These are phyloP conservation scores for Eragrostis tef DNA, from an alignment of 202 grass and related monocot genomes.

Conservation along the genomic window DNA sequence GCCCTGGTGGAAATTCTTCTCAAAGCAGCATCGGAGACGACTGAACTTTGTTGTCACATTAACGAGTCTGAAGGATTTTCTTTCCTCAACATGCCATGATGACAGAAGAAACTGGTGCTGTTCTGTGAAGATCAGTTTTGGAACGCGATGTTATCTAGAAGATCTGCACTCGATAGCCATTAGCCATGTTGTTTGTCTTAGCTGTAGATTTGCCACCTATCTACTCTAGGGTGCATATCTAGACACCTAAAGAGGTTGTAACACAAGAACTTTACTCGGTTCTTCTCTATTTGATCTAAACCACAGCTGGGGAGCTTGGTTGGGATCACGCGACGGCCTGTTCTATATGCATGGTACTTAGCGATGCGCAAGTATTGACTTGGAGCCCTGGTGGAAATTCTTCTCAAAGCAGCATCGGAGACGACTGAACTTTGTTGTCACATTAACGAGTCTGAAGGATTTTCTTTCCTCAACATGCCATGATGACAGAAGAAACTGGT, in stretches of 20 bases:
- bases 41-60: not conserved
- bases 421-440: slow-evolving; percentile 1
- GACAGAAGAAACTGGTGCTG: not conserved
- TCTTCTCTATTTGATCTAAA: slow-evolving; percentile 47
- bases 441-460: not conserved
- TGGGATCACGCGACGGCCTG: slow-evolving; percentile 70
- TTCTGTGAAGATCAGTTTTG: not conserved
- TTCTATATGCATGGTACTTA: slow-evolving; percentile 77
- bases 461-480: not conserved
- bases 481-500: not conserved
- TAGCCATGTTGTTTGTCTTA: slow-evolving; percentile 41
- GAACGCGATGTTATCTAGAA: slow-evolving; percentile 4
- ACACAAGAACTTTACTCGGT: not conserved
- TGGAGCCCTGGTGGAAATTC: slow-evolving; percentile 7
- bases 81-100: not conserved
- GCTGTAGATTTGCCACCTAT: not conserved
- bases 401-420: slow-evolving; percentile 17
- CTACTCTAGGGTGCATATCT: too few relatives aligned
- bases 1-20: slow-evolving; percentile 9
- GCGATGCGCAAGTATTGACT: slow-evolving; percentile 17
- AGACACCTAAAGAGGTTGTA: too few relatives aligned
- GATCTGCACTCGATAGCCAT: slow-evolving; percentile 8
- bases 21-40: not conserved
- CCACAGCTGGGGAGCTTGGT: slow-evolving; percentile 76
- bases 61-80: not conserved